phyloP scores from a whole-genome alignment of 2,329 filamentous ascomycete species.

The Diaporthe sp. region DNA sequence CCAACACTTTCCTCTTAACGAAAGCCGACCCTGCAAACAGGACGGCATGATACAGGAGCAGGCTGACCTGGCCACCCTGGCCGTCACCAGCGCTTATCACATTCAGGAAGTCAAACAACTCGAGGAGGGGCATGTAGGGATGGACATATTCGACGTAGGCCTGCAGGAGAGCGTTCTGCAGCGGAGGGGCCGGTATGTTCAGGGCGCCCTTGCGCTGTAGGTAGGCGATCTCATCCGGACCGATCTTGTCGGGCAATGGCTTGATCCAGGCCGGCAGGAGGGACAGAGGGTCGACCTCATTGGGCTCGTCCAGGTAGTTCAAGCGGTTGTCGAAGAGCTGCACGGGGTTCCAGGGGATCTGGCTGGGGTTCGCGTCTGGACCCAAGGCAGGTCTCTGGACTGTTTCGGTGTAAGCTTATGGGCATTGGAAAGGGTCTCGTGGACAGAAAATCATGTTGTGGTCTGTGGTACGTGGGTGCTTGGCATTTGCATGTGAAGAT shows the following conservation, averaged over 20 bases:
- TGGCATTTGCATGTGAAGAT: constrained; percentile 44
- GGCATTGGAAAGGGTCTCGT: constrained; percentile 38
- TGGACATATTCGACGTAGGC: constrained; percentile 92
- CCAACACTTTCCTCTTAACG: constrained; percentile 83
- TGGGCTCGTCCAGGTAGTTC: constrained; percentile 46
- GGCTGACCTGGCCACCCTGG: constrained; percentile 78
- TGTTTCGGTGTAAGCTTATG: constrained; percentile 38
- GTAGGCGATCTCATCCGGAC: constrained; percentile 86
- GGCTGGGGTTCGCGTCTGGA: constrained; percentile 43
- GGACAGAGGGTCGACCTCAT: constrained; percentile 60
- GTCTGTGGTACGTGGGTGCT: background rate
- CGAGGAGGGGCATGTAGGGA: constrained; percentile 92
- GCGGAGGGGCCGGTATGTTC: constrained; percentile 75
- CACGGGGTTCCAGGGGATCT: constrained; percentile 47
- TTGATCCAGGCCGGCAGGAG: constrained; percentile 80
- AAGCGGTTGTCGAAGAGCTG: background rate
- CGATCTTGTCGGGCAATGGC: constrained; percentile 78
- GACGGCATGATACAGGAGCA: constrained; percentile 92
- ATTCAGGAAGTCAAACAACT: constrained; percentile 72
- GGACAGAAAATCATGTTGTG: constrained; percentile 39
- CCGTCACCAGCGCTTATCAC: constrained; percentile 78
- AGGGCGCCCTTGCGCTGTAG: constrained; percentile 88
- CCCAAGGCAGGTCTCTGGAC: constrained; percentile 42
- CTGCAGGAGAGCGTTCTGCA: constrained; percentile 86
- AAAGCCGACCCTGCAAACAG: constrained; percentile 96